A percentile compares a stretch with the other conserved stretches of the same genome.
Conservation (phyloP, 768 basidiomycete genomes). For the Lyophyllum atratum region DNA sequence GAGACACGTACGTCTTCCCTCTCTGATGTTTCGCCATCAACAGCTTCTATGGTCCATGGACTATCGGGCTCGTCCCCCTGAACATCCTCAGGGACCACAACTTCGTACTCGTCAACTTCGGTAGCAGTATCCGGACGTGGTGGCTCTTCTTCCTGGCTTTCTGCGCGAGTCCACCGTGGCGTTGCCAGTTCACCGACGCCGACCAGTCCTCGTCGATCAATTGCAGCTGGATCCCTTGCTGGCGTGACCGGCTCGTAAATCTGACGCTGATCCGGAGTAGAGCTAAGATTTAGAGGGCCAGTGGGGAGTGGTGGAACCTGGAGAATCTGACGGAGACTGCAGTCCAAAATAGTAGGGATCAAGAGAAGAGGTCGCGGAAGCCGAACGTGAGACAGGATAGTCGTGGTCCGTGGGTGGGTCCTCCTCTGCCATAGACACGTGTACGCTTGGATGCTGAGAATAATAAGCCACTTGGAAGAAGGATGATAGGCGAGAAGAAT, state of each 20-base stretch:
- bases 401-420: conserved; percentile 46
- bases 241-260: conserved; percentile 66
- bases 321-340: conserved; percentile 69
- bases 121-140: conserved; percentile 25
- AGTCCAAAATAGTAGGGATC: conserved; percentile 89
- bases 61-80: conserved; percentile 70
- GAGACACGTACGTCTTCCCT: conserved; percentile 57
- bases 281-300: conserved; percentile 38
- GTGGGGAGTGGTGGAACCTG: conserved; percentile 55
- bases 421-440: conserved; percentile 45
- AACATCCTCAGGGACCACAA: conserved; percentile 37
- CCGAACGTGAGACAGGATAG: conserved; percentile 57
- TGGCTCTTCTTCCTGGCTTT: conserved; percentile 37
- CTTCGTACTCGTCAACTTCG: conserved; percentile 44
- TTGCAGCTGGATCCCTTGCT: conserved; percentile 71
- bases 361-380: conserved; percentile 77
- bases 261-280: conserved; percentile 62
- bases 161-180: conserved; percentile 82
- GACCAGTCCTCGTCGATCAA: conserved; percentile 85
- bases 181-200: conserved; percentile 96
- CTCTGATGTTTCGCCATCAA: conserved; percentile 79
- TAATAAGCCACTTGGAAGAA: conserved; percentile 16
- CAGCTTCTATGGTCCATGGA: conserved; percentile 87
- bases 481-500: conserved; percentile 20
- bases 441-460: conserved; percentile 19